Conservation (phyloP, 2,329 filamentous ascomycete species). For the Monosporascus ibericus region DNA sequence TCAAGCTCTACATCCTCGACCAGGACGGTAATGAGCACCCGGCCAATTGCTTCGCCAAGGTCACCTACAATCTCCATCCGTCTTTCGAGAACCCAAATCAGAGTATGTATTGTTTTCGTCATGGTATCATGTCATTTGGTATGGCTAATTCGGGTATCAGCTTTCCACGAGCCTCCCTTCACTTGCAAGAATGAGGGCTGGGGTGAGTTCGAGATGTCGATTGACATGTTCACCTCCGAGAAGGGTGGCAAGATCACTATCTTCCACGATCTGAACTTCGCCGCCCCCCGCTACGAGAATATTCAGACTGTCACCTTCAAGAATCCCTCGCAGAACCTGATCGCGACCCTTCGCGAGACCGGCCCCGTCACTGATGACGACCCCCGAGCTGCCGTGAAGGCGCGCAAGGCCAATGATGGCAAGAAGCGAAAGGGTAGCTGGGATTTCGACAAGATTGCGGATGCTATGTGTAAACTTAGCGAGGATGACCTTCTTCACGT, state of each 20-base stretch:
- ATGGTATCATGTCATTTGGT: background rate
- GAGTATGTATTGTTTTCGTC: slow-evolving; percentile 49
- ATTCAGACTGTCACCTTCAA: slow-evolving; percentile 80
- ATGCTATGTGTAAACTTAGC: slow-evolving; percentile 78
- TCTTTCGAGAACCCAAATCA: slow-evolving; percentile 85
- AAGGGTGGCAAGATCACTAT: slow-evolving; percentile 78
- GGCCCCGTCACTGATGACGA: slow-evolving; percentile 73
- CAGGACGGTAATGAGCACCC: slow-evolving; percentile 79
- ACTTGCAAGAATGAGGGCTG: slow-evolving; percentile 89
- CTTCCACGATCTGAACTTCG: slow-evolving; percentile 88
- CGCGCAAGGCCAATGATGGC: slow-evolving; percentile 44
- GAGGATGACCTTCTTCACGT: slow-evolving; percentile 94
- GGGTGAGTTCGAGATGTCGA: slow-evolving; percentile 96
- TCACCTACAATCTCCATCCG: slow-evolving; percentile 86
- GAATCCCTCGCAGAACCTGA: slow-evolving; percentile 83
- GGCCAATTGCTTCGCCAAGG: slow-evolving; percentile 85
- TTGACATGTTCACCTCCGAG: slow-evolving; percentile 75
- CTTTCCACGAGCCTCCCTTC: slow-evolving; percentile 80
- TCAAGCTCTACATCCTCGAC: slow-evolving; percentile 78
- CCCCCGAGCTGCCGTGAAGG: slow-evolving; percentile 58
- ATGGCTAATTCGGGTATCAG: slow-evolving; percentile 34
- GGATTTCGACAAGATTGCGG: slow-evolving; percentile 96
- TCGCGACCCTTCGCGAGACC: slow-evolving; percentile 73
- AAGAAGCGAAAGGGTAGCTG: slow-evolving; percentile 72
- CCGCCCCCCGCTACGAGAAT: slow-evolving; percentile 71